Base-by-base conservation (phyloP, 2,329 filamentous ascomycete species). In the Sarocladium brachiariae region DNA sequence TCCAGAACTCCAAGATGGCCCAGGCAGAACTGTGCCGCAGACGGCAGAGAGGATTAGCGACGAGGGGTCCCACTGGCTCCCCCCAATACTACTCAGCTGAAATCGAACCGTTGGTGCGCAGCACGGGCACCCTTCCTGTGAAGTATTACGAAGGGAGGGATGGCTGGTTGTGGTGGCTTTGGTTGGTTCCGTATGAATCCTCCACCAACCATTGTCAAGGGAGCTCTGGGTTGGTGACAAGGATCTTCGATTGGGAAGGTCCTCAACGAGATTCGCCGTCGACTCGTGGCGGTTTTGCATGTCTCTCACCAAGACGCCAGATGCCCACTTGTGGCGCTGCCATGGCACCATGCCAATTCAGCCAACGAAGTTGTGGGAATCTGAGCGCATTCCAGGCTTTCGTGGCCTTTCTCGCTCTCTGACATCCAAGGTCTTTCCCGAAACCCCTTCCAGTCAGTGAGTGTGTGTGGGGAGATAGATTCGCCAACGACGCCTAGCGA, bases 171-270 rank as follows among this genome's bases (percentile, higher is more conserved):
- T 45, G 39, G 39, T 30, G 27, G 24, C 27, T 16, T 21, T 47
- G 27, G n/a, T 31, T 21, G 4, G 21, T n/a, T 10, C 24, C 13
- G n/a, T 3, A n/a, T 3, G 27, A 33, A 31, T 30, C 43, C 24
- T 33, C 24, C 43, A 30, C 27, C 43, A 47, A 33, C 25, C 43
- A 47, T 16, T 16, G 43, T 9, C 5, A 16, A 19, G 19, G n/a
- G 7, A 27, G 21, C n/a, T 10, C 8, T 33, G 11, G 4, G 10
- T n/a, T 18, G 43, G n/a, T 33, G 43, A 47, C 43, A 31, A 33
- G 43, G 43, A 18, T 47, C 43, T 31, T 47, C 25, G 33, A 47
- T 47, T 13, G 16, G 43, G 43, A 47, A 47, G 43, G 43, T 47
- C 39, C 10, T 39, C 23, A 16, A 43, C 21, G 21, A 43, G 23